A percentile compares a stretch with the other conserved stretches of the same genome.
Evolutionary conservation across 1,284 basidiomycete species (phyloP).

Genomic region (Apiotrichum veenhuisii): DNA sequence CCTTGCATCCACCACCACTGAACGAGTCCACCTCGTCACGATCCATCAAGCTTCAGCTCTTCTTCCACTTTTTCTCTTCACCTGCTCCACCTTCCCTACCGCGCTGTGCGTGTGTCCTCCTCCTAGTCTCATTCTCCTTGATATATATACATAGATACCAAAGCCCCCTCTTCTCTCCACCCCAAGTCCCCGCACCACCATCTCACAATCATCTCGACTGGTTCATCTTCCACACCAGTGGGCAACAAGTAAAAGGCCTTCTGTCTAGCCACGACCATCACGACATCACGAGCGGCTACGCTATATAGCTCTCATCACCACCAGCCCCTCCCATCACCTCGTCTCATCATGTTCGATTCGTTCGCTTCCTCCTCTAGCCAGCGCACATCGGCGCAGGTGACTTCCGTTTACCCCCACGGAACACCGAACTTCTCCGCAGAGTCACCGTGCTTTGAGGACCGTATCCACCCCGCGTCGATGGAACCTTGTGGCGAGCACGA

Average conservation of each 20-base stretch:
- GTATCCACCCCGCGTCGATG: slow-evolving; percentile 61
- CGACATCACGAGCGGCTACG: neutral
- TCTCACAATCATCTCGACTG: neutral
- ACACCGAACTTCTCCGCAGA: slow-evolving; percentile 39
- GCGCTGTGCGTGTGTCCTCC: neutral
- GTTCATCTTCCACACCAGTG: neutral
- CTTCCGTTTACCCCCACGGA: slow-evolving; percentile 25
- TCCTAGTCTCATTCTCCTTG: neutral
- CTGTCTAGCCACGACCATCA: neutral
- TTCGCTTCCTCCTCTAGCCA: neutral
- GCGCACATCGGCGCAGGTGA: neutral
- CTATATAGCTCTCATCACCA: neutral
- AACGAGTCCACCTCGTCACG: neutral
- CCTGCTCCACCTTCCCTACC: neutral
- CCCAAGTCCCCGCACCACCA: neutral
- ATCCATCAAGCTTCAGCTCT: neutral
- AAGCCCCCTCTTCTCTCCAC: neutral
- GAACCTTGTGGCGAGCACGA: slow-evolving; percentile 66
- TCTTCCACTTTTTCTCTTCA: neutral
- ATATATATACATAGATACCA: neutral
- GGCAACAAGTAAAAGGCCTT: neutral
- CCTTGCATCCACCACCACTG: neutral
- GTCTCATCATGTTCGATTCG: neutral
- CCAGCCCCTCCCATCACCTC: neutral
- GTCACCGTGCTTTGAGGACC: slow-evolving; percentile 47